Base-by-base conservation (phyloP, 345 rosid species). In the Garcia nutans region DNA sequence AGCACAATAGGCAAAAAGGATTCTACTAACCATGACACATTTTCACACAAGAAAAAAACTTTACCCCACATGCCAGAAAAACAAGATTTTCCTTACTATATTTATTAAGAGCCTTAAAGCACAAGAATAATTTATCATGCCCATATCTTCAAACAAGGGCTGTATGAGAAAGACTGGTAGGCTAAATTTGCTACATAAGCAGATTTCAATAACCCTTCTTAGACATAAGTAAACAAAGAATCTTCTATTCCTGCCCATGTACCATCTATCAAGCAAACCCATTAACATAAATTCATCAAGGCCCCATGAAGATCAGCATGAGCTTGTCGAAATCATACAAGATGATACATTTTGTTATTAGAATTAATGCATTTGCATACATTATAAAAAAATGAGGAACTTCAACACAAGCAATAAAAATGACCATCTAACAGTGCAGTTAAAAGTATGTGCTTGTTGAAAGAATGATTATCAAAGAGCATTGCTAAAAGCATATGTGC, bases 401-500 rank as follows among this genome's bases (percentile, higher is more conserved):
- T 74, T 60, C 55, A 74, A 45, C 31, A 17, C 20, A 19, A 63
- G 7, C 10, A 4, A 15, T 24, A 52, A 75, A 37, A 22, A 26
- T 17, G 28, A 65, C 8, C 56, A 52, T 52, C 10, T 11, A 56
- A 68, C 17, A 66, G 56, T n/a, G 71, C 41, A 70, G 15, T 54
- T 15, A 61, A 56, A 72, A 72, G 56, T 63, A 41, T 10, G 13
- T 41, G 60, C 56, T 62, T 28, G 55, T 72, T 59, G 50, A 37
- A 58, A 75, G 47, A 22, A 37, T 17, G 28, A 65, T 15, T 63
- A 52, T 52, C 10, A 10, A 56, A 68, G 26, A 66, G 56, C 28
- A 74, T 49, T 65, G 15, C 60, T 15, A 61, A 56, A 72, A 72
- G 56, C 41, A 37, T 63, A 41, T 10, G 13, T 41, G 60, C 60